Conservation (phyloP, 176 grass and related monocot species). For the Cenchrus purpureus region DNA sequence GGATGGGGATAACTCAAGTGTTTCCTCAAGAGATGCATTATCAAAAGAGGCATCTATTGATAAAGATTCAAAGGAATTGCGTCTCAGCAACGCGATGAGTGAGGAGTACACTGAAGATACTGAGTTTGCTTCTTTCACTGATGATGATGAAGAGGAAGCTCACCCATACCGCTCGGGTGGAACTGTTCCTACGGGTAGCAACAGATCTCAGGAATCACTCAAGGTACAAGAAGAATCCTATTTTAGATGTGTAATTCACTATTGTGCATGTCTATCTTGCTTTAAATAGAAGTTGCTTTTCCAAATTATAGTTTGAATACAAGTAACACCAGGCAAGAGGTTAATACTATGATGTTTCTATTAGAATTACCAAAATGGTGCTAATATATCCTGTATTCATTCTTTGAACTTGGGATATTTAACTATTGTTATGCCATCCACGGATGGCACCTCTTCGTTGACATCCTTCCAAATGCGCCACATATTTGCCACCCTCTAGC, state of each 20-base stretch:
- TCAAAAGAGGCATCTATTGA: constrained; percentile 62
- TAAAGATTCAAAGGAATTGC: constrained; percentile 71
- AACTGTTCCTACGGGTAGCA: constrained; percentile 43
- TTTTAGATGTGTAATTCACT: background rate
- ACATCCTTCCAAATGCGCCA: too few species aligned
- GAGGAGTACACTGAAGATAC: constrained; percentile 76
- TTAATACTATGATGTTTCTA: constrained; percentile 12
- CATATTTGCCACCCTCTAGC: too few species aligned
- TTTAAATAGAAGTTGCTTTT: background rate
- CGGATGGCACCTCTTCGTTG: too few species aligned
- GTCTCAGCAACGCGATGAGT: constrained; percentile 59
- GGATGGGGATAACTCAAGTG: constrained; percentile 52
- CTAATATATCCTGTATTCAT: background rate
- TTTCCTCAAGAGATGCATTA: constrained; percentile 58
- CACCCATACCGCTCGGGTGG: constrained; percentile 39
- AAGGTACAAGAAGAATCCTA: constrained; percentile 53
- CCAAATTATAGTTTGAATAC: background rate
- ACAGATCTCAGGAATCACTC: constrained; percentile 43
- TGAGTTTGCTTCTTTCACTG: constrained; percentile 85
- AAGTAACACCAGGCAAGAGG: background rate
- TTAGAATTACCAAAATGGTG: background rate
- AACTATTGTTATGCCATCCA: too few species aligned
- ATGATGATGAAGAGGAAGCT: constrained; percentile 73
- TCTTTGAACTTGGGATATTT: background rate
- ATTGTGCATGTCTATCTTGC: background rate